These are phyloP conservation scores for Ogataea paradorogensis DNA, from an alignment of 805 yeast genomes.

Conservation along the genomic window DNA sequence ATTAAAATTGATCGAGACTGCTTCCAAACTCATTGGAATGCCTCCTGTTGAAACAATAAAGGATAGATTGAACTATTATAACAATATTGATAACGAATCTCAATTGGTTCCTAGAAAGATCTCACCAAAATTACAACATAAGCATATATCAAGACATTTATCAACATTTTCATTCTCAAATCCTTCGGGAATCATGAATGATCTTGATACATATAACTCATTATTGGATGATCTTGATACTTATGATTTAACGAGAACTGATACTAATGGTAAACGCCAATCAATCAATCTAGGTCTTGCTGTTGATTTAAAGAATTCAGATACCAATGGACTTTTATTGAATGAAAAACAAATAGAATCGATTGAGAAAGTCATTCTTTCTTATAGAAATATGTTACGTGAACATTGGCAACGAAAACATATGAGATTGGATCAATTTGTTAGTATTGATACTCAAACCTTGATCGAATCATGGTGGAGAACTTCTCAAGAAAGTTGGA, in stretches of 20 bases:
- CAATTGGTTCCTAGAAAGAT: slow-evolving; percentile 58
- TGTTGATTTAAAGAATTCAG: slow-evolving; percentile 29
- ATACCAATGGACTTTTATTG: slow-evolving; percentile 26
- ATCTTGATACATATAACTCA: slow-evolving; percentile 32
- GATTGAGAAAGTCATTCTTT: slow-evolving; percentile 48
- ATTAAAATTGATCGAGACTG: slow-evolving; percentile 56
- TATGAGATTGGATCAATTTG: slow-evolving; percentile 14
- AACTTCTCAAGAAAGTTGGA: slow-evolving; percentile 57
- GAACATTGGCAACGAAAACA: slow-evolving; percentile 40
- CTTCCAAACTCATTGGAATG: slow-evolving; percentile 55
- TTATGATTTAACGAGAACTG: slow-evolving; percentile 28
- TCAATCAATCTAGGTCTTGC: slow-evolving; percentile 29
- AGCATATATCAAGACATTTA: slow-evolving; percentile 28
- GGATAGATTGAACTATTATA: slow-evolving; percentile 33
- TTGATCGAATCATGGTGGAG: slow-evolving; percentile 47
- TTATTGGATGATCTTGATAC: slow-evolving; percentile 34
- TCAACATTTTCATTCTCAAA: slow-evolving; percentile 22
- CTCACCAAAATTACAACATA: slow-evolving; percentile 33
- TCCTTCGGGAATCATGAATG: slow-evolving; percentile 22
- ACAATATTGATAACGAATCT: slow-evolving; percentile 33
- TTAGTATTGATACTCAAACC: slow-evolving; percentile 33
- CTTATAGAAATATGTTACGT: slow-evolving; percentile 52
- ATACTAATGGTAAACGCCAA: slow-evolving; percentile 17
- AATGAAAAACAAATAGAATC: slow-evolving; percentile 38
- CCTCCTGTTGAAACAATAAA: slow-evolving; percentile 46